Base-by-base conservation (phyloP, 2,329 filamentous ascomycete genomes). In the Pseudocercospora fijiensis region DNA sequence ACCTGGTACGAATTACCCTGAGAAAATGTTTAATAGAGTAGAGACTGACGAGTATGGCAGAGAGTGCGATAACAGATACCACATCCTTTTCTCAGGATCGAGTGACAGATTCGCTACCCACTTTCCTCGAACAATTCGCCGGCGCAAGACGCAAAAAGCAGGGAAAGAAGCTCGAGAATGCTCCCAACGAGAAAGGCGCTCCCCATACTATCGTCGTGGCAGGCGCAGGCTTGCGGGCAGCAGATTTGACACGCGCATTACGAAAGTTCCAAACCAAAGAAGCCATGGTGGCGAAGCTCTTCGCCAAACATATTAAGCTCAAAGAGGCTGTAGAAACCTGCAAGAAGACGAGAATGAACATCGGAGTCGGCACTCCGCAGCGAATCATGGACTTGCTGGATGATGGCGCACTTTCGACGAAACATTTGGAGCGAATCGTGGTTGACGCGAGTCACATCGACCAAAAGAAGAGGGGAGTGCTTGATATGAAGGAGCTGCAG, bases 241-340 rank as follows among this genome's bases (percentile, higher is more conserved):
- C 94, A 16, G 91, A 98, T 73, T 79, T 97, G 53, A 88, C 90
- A 27, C 90, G 90, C 72, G 84, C 87, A 2, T 81, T 96, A 67
- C 86, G 92, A 55, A 87, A 88, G 68, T 94, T 95, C 71, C 90
- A 93, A 74, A 88, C 84, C 58, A 92, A 95, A 76, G 87, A 91
- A 8, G 87, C 85, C 57, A 84, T 86, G 52, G 88, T 99, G 1
- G 90, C 91, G 1, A 99, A 99, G 77, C 82, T 99, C 75, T 99
- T 99, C 77, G 94, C 95, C 30, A 99, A 99, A 78, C 95, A 99
- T 77, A 96, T 99, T 81, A 99, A 99, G 79, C 79, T 99, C 10
- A 86, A 91, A 59, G 94, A 98, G 72, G 90, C 93, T 33, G 86
- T 93, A 58, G 83, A 89, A 64, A 90, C 90, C 74, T 86, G 96